Conservation (phyloP, 371 early-diverging fungal genomes). For the Mucor saturninus region DNA sequence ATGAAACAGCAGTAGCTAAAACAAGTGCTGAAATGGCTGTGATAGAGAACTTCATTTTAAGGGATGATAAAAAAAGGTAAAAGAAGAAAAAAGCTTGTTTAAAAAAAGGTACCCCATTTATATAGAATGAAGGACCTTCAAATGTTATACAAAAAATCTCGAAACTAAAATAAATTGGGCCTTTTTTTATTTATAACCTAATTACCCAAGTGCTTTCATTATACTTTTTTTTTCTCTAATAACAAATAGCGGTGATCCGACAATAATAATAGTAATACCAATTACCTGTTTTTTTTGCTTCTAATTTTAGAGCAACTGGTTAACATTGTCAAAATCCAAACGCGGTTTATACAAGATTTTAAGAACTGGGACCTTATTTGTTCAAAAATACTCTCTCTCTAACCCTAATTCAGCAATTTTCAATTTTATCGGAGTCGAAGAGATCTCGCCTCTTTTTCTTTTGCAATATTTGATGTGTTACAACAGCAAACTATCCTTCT, state of each 20-base stretch:
- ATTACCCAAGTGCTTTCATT: not conserved
- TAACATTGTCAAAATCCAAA: too few relatives aligned
- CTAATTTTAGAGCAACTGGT: too few relatives aligned
- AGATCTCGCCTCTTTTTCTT: not conserved
- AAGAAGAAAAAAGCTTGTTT: slow-evolving; percentile 3
- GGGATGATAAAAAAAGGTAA: not conserved
- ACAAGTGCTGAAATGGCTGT: slow-evolving; percentile 45
- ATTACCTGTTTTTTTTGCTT: too few relatives aligned
- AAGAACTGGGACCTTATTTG: not conserved
- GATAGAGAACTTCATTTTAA: slow-evolving; percentile 53
- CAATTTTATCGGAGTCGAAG: slow-evolving; percentile 3
- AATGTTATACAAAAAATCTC: slow-evolving; percentile 8
- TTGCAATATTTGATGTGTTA: too few relatives aligned
- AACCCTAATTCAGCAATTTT: not conserved
- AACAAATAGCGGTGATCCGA: too few relatives aligned
- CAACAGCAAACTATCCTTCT: too few relatives aligned
- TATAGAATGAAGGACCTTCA: slow-evolving; percentile 8
- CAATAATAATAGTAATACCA: too few relatives aligned
- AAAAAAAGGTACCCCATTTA: slow-evolving; percentile 1
- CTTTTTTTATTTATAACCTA: not conserved
- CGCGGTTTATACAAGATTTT: too few relatives aligned
- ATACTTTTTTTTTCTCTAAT: not conserved
- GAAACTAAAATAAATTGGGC: not conserved
- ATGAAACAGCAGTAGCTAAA: slow-evolving; percentile 34
- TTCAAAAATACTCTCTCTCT: not conserved